Base-by-base conservation (phyloP, 805 yeast genomes). In the Barnettozyma vustinii region DNA sequence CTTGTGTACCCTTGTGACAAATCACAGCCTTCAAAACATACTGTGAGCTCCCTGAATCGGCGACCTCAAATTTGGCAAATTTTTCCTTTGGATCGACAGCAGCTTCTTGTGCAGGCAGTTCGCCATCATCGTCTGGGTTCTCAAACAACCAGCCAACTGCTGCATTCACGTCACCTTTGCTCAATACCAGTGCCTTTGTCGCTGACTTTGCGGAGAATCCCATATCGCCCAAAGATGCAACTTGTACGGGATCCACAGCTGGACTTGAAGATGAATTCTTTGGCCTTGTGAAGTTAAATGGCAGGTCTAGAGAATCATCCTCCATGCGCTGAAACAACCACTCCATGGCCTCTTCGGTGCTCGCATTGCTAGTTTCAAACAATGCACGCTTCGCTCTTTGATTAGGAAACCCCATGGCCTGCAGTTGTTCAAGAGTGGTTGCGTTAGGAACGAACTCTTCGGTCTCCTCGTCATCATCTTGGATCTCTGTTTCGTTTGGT, bases 271-370 rank as follows among this genome's bases (percentile, higher is more conserved):
- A n/a, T 51, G 49, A 3, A 9, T 7, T 53, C 39, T 4, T 51
- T 47, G 4, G 48, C 32, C 19, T 48, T 47, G 20, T 40, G 4
- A 53, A 42, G 13, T 50, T 57, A 27, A 52, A 47, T 8, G 72
- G 68, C 7, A 68, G 80, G 62, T 91, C 95, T 40, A 91, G 76
- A 58, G 79, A 85, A 1, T 82, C 62, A 63, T 88, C 97, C 21
- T 91, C 97, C 83, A 89, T 80, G 60, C 91, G 96, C 19, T 77
- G 85, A 60, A 94, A 84, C 6, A 94, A 63, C 96, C 97, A 88
- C 57, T 88, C 87, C 86, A 87, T 82, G 0, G 97, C 96, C 6
- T 74, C 74, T 54, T 92, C 97, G 0, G 70, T 60, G 2, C 69
- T 63, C 1, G 68, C 57, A 0, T 62, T 53, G 57, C 90, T 92